A percentile compares a stretch with the other conserved stretches of the same genome.
Conservation (phyloP, 2,329 filamentous ascomycete genomes). For the Xylariales sp. region DNA sequence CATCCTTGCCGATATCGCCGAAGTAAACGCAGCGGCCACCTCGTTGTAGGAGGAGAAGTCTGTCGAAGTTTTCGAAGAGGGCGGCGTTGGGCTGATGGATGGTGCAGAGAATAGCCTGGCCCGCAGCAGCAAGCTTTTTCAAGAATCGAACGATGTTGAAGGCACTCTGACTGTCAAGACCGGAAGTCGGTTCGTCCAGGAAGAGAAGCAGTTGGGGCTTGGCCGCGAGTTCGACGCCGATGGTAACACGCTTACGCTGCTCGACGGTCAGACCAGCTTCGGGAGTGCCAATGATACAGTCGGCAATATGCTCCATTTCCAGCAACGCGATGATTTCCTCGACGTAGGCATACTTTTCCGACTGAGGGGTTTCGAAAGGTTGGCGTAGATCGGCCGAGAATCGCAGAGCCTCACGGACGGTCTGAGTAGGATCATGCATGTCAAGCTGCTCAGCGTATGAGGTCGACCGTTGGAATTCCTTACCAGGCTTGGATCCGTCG, state of each 20-base stretch:
- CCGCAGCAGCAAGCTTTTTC: constrained; percentile 80
- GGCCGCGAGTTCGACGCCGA: constrained; percentile 88
- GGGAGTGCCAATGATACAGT: constrained; percentile 67
- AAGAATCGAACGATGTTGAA: constrained; percentile 84
- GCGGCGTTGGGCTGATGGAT: constrained; percentile 91
- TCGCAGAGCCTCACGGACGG: constrained; percentile 71
- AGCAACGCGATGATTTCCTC: constrained; percentile 70
- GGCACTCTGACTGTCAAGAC: constrained; percentile 77
- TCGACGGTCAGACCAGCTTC: constrained; percentile 78
- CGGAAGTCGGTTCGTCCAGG: constrained; percentile 82
- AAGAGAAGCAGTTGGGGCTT: constrained; percentile 82
- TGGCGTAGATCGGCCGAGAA: constrained; percentile 73
- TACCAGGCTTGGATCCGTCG: constrained; percentile 66
- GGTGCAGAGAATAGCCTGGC: constrained; percentile 89
- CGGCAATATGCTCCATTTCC: constrained; percentile 69
- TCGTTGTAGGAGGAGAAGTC: constrained; percentile 79
- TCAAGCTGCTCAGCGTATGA: constrained; percentile 73
- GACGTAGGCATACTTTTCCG: constrained; percentile 69
- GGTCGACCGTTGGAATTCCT: constrained; percentile 70
- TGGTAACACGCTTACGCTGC: constrained; percentile 82
- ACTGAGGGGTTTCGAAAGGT: constrained; percentile 62
- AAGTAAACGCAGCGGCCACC: constrained; percentile 89
- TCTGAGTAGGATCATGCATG: constrained; percentile 70
- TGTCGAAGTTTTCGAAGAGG: constrained; percentile 89
- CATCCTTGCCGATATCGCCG: constrained; percentile 83